phyloP scores from a whole-genome alignment of 129 eudicot species.

The Erigeron canadensis region DNA sequence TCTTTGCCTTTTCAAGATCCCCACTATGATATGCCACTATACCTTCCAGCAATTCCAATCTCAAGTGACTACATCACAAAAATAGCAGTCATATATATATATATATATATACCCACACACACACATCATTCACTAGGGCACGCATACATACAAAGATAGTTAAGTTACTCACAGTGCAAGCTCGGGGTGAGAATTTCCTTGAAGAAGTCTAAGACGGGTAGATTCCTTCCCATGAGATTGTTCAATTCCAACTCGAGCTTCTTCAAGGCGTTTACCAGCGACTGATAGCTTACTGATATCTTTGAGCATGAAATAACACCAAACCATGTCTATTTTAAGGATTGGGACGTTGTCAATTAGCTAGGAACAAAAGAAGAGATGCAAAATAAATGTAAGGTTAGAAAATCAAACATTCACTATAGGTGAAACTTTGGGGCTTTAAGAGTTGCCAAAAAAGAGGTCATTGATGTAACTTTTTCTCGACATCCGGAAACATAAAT shows the following conservation, averaged over 20 bases:
- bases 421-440: neutral
- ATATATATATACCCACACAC: neutral
- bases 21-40: constrained; percentile 83
- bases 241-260: constrained; percentile 82
- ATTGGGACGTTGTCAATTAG: constrained; percentile 79
- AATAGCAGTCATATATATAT: neutral
- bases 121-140: neutral
- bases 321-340: constrained; percentile 88
- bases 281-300: constrained; percentile 81
- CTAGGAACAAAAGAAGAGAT: constrained; percentile 41
- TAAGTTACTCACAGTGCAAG: constrained; percentile 71
- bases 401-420: constrained; percentile 3
- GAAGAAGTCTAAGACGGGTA: constrained; percentile 71
- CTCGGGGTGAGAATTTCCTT: constrained; percentile 74
- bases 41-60: constrained; percentile 90
- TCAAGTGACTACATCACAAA: constrained; percentile 56
- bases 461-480: constrained; percentile 2
- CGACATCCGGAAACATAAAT: neutral
- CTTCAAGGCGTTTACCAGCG: constrained; percentile 84
- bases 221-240: constrained; percentile 82
- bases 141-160: neutral
- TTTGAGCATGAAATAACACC: constrained; percentile 98
- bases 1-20: constrained; percentile 63
- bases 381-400: neutral
- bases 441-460: neutral